Percentiles rank a stretch among this genome's conserved stretches.
Evolutionary conservation across 257 asterid species (phyloP).

Genomic region (Verbena officinalis): DNA sequence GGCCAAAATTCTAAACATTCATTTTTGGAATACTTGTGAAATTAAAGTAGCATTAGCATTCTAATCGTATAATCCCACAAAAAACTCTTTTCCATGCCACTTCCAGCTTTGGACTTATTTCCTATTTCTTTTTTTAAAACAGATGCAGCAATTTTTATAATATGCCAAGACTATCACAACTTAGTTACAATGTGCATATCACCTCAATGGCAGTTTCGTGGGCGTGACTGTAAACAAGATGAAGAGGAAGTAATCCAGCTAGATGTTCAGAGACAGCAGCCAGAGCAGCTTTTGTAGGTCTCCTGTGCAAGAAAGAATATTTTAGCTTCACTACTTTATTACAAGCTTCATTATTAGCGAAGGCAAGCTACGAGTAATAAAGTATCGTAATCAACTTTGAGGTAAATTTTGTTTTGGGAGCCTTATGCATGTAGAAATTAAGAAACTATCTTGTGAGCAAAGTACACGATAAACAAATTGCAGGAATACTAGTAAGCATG

Average conservation of each 20-base stretch:
- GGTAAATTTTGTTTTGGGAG: neutral
- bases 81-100: neutral
- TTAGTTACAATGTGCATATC: slow-evolving; percentile 16
- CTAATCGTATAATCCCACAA: neutral
- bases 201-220: slow-evolving; percentile 98
- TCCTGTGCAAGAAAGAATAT: slow-evolving; percentile 54
- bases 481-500: slow-evolving; percentile 5
- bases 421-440: slow-evolving; percentile 6
- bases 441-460: neutral
- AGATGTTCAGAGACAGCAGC: slow-evolving; percentile 95
- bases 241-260: slow-evolving; percentile 96
- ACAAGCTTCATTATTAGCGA: slow-evolving; percentile 22
- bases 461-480: slow-evolving; percentile 1
- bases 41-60: neutral
- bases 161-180: slow-evolving; percentile 24
- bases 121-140: neutral
- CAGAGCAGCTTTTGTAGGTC: slow-evolving; percentile 90
- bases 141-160: neutral
- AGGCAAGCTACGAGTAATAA: slow-evolving; percentile 6
- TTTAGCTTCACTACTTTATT: slow-evolving; percentile 25
- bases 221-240: slow-evolving; percentile 95
- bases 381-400: slow-evolving; percentile 23
- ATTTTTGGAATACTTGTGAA: neutral
- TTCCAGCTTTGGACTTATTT: neutral
- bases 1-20: no score